phyloP scores from a whole-genome alignment of 2,329 filamentous ascomycete genomes.

The Apiospora sp. region DNA sequence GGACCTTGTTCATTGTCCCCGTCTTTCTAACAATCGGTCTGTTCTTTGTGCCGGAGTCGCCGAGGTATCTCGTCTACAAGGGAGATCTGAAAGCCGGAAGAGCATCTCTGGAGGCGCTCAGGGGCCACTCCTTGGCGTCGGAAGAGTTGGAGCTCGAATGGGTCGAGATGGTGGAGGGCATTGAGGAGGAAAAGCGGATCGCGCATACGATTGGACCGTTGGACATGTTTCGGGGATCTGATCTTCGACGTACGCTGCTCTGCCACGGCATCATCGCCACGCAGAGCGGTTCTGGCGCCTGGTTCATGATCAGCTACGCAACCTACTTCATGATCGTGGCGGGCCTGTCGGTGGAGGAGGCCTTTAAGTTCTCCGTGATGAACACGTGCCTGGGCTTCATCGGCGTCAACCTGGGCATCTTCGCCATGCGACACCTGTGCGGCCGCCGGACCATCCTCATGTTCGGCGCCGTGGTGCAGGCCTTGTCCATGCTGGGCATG shows the following conservation, averaged over 20 bases:
- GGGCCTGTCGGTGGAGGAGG: constrained; percentile 48
- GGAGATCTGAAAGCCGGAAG: constrained; percentile 33
- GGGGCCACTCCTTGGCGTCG: constrained; percentile 40
- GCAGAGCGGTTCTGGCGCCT: constrained; percentile 53
- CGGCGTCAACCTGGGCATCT: constrained; percentile 58
- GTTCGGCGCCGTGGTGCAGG: constrained; percentile 52
- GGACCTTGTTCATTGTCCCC: constrained; percentile 54
- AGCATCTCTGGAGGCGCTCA: constrained; percentile 40
- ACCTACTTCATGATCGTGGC: constrained; percentile 57
- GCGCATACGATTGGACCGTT: constrained; percentile 42
- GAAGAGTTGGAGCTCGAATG: constrained; percentile 49
- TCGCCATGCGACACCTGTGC: constrained; percentile 54
- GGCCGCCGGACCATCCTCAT: constrained; percentile 57
- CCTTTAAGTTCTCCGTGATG: constrained; percentile 59
- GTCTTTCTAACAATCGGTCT: constrained; percentile 53
- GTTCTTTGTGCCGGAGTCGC: constrained; percentile 55
- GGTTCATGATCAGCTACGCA: constrained; percentile 59
- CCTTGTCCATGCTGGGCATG: constrained; percentile 53
- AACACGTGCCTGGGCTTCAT: constrained; percentile 57
- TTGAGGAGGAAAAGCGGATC: constrained; percentile 47
- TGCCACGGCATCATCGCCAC: constrained; percentile 57
- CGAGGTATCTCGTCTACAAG: constrained; percentile 49
- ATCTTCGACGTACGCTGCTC: constrained; percentile 58
- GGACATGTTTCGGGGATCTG: constrained; percentile 50
- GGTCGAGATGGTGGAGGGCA: constrained; percentile 49